These are phyloP conservation scores for Melanogaster broomeanus DNA, from an alignment of 768 basidiomycete genomes.

Conservation along the genomic window DNA sequence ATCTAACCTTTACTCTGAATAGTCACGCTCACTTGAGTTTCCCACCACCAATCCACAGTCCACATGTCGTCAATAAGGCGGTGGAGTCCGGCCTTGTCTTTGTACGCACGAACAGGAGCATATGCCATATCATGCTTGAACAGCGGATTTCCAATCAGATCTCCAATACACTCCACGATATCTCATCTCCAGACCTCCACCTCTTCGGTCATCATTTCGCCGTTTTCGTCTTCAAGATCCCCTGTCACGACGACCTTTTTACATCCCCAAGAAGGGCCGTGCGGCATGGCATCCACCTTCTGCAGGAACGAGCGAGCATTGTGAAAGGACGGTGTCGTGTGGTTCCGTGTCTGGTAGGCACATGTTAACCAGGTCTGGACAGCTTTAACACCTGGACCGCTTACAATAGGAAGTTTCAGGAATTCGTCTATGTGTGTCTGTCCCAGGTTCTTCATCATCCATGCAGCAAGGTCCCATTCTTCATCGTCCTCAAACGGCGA, in stretches of 20 bases:
- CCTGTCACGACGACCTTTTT: slow-evolving; percentile 18
- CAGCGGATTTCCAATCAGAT: slow-evolving; percentile 31
- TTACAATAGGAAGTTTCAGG: slow-evolving; percentile 31
- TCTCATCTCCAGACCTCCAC: slow-evolving; percentile 32
- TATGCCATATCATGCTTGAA: slow-evolving; percentile 7
- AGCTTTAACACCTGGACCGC: neutral
- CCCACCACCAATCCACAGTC: slow-evolving; percentile 27
- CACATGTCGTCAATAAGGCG: slow-evolving; percentile 20
- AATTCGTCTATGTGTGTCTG: slow-evolving; percentile 33
- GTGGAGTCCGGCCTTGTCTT: slow-evolving; percentile 1
- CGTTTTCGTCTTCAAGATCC: slow-evolving; percentile 12
- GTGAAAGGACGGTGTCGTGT: slow-evolving; percentile 21
- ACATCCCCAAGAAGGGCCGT: slow-evolving; percentile 23
- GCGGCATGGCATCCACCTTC: slow-evolving; percentile 20
- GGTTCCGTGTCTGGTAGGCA: slow-evolving; percentile 3
- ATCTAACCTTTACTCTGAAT: neutral
- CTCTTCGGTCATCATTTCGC: slow-evolving; percentile 7
- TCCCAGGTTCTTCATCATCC: slow-evolving; percentile 30
- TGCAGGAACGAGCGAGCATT: slow-evolving; percentile 24
- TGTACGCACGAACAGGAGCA: slow-evolving; percentile 3
- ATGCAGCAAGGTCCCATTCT: slow-evolving; percentile 37
- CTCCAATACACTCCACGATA: slow-evolving; percentile 31
- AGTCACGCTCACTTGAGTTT: slow-evolving; percentile 14
- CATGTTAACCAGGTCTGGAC: no score
- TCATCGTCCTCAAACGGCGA: slow-evolving; percentile 32